Evolutionary conservation across 108 stramenopile genomes (phyloP).

Genomic region (Cylindrotheca fusiformis): DNA sequence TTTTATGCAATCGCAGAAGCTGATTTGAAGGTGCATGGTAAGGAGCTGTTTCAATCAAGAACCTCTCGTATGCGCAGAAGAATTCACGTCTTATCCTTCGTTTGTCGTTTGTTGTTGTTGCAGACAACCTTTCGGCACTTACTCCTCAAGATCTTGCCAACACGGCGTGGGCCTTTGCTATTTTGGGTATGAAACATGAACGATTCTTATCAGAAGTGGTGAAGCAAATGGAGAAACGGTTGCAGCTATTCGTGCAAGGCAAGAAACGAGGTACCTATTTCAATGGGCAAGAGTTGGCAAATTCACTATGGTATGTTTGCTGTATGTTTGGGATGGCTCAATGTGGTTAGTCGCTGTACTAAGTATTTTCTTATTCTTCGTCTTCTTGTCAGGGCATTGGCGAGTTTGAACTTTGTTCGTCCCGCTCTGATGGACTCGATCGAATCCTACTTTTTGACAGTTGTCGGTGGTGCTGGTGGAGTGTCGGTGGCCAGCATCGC

Average conservation of each 20-base stretch:
- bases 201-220: conserved; percentile 50
- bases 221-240: conserved; percentile 18
- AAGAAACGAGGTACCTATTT: conserved; percentile 17
- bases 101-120: neutral
- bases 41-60: neutral
- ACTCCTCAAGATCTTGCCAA: conserved; percentile 73
- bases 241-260: conserved; percentile 6
- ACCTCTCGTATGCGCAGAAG: neutral
- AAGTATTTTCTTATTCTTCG: neutral
- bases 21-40: conserved; percentile 30
- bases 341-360: too few species aligned
- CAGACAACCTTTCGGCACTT: conserved; percentile 44
- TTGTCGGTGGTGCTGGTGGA: too few species aligned
- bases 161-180: conserved; percentile 72
- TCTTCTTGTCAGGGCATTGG: conserved; percentile 36
- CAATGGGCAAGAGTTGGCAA: conserved; percentile 74
- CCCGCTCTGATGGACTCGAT: conserved; percentile 22
- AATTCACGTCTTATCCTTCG: neutral
- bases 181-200: conserved; percentile 62
- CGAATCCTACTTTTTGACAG: too few species aligned
- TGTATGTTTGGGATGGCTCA: too few species aligned
- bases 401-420: conserved; percentile 57
- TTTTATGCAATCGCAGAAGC: conserved; percentile 57
- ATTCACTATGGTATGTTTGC: conserved; percentile 48
- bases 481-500: conserved; percentile 41